These are phyloP conservation scores for Clathrospora elynae DNA, from an alignment of 2,329 filamentous ascomycete species.

Conservation along the genomic window DNA sequence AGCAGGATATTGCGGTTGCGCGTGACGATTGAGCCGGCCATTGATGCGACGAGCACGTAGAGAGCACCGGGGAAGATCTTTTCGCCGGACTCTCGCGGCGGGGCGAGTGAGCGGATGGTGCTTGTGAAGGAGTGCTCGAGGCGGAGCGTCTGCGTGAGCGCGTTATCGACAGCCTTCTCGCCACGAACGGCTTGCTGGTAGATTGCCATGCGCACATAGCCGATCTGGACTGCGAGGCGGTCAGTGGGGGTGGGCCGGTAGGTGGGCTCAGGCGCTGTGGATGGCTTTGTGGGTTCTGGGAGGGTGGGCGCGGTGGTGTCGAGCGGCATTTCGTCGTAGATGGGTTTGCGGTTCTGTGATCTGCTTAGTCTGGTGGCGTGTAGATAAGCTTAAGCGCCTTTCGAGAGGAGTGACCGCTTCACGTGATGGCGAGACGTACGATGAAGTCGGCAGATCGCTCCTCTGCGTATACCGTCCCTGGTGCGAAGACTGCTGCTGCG, in stretches of 20 bases:
- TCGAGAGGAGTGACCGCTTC: not conserved
- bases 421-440: constrained; percentile 26
- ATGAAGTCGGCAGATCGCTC: constrained; percentile 33
- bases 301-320: constrained; percentile 46
- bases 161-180: constrained; percentile 82
- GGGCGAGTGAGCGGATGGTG: constrained; percentile 87
- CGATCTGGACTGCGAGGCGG: constrained; percentile 81
- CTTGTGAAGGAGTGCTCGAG: constrained; percentile 89
- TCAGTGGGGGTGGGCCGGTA: constrained; percentile 79
- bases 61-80: constrained; percentile 85
- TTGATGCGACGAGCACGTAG: constrained; percentile 90
- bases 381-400: not conserved
- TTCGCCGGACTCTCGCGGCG: constrained; percentile 83
- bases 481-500: constrained; percentile 55
- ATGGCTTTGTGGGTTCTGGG: constrained; percentile 29
- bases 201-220: constrained; percentile 77
- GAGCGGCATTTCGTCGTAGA: constrained; percentile 71
- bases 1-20: constrained; percentile 86
- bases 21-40: constrained; percentile 91
- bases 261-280: constrained; percentile 37
- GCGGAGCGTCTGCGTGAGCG: constrained; percentile 78
- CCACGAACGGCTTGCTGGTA: constrained; percentile 74
- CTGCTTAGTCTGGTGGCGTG: not conserved
- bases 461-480: constrained; percentile 57
- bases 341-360: constrained; percentile 60